Evolutionary conservation across 208 protist species (phyloP).

Genomic region (Leishmania tarentolae): DNA sequence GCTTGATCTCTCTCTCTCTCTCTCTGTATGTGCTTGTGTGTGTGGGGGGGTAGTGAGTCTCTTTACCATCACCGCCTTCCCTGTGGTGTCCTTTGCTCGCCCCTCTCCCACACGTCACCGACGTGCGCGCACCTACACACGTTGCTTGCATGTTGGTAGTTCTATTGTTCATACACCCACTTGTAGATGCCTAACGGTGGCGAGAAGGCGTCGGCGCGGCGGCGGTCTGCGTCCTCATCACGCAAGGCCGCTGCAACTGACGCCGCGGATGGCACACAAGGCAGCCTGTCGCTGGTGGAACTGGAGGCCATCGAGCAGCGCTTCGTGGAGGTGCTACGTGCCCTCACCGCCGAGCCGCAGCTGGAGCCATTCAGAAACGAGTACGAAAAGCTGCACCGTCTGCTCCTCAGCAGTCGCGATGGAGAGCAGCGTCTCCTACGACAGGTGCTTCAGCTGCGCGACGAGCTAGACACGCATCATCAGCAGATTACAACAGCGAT

Average conservation of each 20-base stretch:
- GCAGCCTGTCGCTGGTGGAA: slow-evolving; percentile 50
- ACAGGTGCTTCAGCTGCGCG: slow-evolving; percentile 94
- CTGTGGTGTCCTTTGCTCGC: background rate
- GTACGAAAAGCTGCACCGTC: slow-evolving; percentile 98
- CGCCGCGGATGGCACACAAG: slow-evolving; percentile 4
- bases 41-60: too few species aligned
- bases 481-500: slow-evolving; percentile 97
- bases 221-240: background rate
- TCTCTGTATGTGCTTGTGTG: too few species aligned
- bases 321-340: slow-evolving; percentile 92
- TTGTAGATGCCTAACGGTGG: background rate
- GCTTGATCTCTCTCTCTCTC: background rate
- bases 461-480: slow-evolving; percentile 95
- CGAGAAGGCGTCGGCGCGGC: background rate
- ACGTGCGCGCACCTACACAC: background rate
- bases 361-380: slow-evolving; percentile 96
- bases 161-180: too few species aligned
- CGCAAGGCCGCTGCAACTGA: background rate
- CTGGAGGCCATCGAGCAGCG: slow-evolving; percentile 94
- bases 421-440: slow-evolving; percentile 96
- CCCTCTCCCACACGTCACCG: background rate
- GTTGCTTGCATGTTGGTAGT: too few species aligned
- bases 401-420: slow-evolving; percentile 97
- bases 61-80: background rate
- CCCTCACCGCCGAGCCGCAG: slow-evolving; percentile 94